These are phyloP conservation scores for Leishmania martiniquensis DNA, from an alignment of 208 protist genomes.

Conservation along the genomic window DNA sequence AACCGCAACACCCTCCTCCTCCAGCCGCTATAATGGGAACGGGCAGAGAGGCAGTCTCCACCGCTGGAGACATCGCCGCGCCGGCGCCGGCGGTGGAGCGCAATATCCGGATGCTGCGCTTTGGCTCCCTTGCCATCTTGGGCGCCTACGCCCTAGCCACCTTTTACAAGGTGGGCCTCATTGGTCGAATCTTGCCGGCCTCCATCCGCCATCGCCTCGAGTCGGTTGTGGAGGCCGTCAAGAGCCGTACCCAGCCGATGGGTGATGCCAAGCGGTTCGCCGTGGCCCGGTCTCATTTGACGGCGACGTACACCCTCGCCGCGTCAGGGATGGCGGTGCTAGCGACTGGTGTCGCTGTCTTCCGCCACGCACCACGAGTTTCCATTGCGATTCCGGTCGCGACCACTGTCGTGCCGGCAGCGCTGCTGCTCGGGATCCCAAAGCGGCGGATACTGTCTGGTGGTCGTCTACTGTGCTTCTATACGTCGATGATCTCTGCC, in stretches of 20 bases:
- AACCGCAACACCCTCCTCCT: background rate
- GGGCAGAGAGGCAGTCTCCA: background rate
- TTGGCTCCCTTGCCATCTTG: constrained; percentile 50
- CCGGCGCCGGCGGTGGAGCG: background rate
- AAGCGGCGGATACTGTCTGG: constrained; percentile 37
- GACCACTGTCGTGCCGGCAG: constrained; percentile 42
- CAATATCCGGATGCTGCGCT: constrained; percentile 36
- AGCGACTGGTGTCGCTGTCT: constrained; percentile 45
- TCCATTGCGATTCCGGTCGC: constrained; percentile 60
- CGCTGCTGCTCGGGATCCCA: constrained; percentile 56
- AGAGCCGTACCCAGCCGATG: constrained; percentile 59
- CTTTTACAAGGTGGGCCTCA: constrained; percentile 60
- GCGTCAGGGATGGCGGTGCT: constrained; percentile 55
- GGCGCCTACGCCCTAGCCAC: constrained; percentile 62
- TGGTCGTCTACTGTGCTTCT: constrained; percentile 48
- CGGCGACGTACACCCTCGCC: constrained; percentile 51
- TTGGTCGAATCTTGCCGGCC: constrained; percentile 40
- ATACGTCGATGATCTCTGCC: constrained; percentile 41
- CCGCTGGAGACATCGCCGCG: background rate
- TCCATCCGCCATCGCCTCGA: constrained; percentile 35
- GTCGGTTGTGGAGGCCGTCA: constrained; percentile 51
- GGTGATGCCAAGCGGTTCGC: constrained; percentile 53
- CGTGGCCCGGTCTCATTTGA: constrained; percentile 53
- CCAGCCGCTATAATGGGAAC: background rate
- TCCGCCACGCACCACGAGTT: constrained; percentile 49